Evolutionary conservation across 305 asterid species (phyloP), one percentile per base, ranked within the genome.

Genomic region (Fraxinus ornus): DNA sequence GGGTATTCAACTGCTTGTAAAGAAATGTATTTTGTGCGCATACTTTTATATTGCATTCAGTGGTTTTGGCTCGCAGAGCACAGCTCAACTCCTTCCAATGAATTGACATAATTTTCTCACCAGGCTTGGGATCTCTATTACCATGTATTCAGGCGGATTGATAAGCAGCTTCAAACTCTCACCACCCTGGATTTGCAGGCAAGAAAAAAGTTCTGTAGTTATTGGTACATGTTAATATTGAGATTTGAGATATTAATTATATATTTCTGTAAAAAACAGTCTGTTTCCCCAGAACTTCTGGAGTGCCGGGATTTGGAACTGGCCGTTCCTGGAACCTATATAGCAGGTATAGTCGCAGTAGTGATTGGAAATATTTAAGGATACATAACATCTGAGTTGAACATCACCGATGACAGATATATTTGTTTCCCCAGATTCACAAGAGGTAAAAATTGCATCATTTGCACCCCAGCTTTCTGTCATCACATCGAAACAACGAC

Each of bases 81-180:
- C 19, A 10, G 44, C 44, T 71, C 24, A 71, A 68, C 75, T 28
- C 39, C 57, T 78, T 78, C 83, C 86, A 76, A 89, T 85, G 85
- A 57, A 57, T 33, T 81, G 68, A 79, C 72, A 62, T 24, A 71
- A 60, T 68, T 76, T 82, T 80, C 33, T 83, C 37, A 41, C 80
- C 90, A 96, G 99, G 99, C 99, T 85, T 97, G 99, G 99, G 99
- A 94, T 94, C 94, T 94, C 68, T 94, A 97, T 85, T 95, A 94
- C 89, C 97, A 95, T 88, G 99, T 95, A 78, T 97, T 97, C 86
- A 88, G 97, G 88, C 92, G 98, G 89, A 93, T 97, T 37, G 99
- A 97, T 89, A 97, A 95, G 89, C 99, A 97, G 91, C 99, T 97
- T 87, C 97, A 92, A 77, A 88, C 96, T 73, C 93, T 97, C 71